Evolutionary conservation across 352 stramenopile genomes (phyloP).

Genomic region (Pythium phragmiticola): DNA sequence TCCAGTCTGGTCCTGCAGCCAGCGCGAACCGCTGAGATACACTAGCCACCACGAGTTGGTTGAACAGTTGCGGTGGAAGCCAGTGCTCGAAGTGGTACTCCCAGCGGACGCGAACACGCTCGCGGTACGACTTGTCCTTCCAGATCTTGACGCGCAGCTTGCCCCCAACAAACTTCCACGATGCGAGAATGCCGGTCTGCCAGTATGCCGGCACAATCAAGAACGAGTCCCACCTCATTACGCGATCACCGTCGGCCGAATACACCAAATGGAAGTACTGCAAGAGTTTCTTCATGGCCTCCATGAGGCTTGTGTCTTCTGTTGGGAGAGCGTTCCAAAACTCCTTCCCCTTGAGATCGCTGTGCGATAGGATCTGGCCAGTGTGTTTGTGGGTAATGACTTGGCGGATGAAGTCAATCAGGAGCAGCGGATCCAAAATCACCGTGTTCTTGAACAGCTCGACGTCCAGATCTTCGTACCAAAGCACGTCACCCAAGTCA

Average conservation of each 20-base stretch:
- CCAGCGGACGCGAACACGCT: slow-evolving; percentile 13
- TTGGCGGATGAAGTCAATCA: slow-evolving; percentile 16
- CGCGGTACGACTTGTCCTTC: not conserved
- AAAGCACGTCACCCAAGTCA: slow-evolving; percentile 15
- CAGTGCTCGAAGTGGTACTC: slow-evolving; percentile 22
- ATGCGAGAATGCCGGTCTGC: not conserved
- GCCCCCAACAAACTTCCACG: not conserved
- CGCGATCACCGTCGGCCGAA: not conserved
- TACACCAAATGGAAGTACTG: slow-evolving; percentile 17
- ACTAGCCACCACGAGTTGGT: slow-evolving; percentile 19
- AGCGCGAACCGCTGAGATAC: not conserved
- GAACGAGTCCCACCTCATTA: slow-evolving; percentile 16
- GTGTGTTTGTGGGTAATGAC: slow-evolving; percentile 12
- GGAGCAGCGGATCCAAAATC: not conserved
- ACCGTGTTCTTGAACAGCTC: not conserved
- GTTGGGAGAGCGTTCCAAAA: not conserved
- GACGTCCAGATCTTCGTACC: not conserved
- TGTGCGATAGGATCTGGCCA: not conserved
- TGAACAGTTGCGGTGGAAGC: slow-evolving; percentile 19
- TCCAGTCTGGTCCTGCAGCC: not conserved
- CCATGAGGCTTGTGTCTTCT: not conserved
- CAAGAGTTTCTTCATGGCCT: slow-evolving; percentile 24
- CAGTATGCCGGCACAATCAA: slow-evolving; percentile 1
- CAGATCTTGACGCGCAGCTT: not conserved
- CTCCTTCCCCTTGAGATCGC: not conserved